Conservation (phyloP, 257 asterid species). For the Solanum tarapatanum region DNA sequence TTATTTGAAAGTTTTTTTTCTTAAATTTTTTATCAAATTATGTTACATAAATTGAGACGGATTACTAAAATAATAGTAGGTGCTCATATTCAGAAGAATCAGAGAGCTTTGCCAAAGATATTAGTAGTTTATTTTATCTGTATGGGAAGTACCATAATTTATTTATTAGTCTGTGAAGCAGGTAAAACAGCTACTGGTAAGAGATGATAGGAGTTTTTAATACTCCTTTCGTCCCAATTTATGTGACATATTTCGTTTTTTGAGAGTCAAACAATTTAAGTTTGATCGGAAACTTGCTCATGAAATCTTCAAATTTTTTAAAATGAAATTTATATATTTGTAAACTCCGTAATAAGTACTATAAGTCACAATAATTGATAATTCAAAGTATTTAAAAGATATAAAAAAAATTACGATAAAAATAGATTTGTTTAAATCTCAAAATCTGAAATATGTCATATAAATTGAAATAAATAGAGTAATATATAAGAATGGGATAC, state of each 20-base stretch:
- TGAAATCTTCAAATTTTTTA: neutral
- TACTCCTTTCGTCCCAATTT: accelerated
- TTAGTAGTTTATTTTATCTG: neutral
- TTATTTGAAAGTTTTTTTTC: neutral
- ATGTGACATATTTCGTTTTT: accelerated
- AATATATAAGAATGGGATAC: neutral
- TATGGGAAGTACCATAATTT: neutral
- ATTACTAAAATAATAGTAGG: neutral
- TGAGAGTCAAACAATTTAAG: accelerated
- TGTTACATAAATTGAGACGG: neutral
- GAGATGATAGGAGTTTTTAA: neutral
- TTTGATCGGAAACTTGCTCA: accelerated
- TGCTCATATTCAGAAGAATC: neutral
- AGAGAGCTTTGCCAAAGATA: neutral
- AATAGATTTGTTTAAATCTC: accelerated
- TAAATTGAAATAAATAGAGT: accelerated
- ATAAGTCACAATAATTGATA: no score
- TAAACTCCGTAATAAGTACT: no score
- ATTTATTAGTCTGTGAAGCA: neutral
- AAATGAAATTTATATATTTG: no score
- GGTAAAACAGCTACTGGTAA: neutral
- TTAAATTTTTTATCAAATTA: accelerated
- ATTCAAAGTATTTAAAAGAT: no score
- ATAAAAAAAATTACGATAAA: accelerated
- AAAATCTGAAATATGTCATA: no score